phyloP scores from a whole-genome alignment of 2,329 filamentous ascomycete species.

The Fusarium marasasianum region DNA sequence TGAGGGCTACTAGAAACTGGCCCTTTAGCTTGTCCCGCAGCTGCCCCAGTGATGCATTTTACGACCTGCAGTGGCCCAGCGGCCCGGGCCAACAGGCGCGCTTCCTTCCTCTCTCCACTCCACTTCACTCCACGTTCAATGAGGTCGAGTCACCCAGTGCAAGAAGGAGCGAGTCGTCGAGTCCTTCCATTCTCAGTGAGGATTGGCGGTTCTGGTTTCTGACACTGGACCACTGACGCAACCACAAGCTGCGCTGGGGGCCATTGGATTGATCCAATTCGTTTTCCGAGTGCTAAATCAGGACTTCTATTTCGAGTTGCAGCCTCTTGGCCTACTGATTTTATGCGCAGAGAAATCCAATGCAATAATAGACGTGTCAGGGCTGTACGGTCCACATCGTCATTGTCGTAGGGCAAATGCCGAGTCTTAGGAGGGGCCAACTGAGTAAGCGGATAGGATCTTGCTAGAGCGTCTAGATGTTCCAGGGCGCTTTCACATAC shows the following conservation, averaged over 20 bases:
- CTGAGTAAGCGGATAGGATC: neutral
- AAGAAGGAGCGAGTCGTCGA: conserved; percentile 24
- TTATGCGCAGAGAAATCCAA: conserved; percentile 13
- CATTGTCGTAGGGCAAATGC: conserved; percentile 18
- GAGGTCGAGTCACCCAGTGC: conserved; percentile 23
- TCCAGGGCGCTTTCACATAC: conserved; percentile 15
- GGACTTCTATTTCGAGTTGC: conserved; percentile 1
- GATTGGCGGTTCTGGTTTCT: conserved; percentile 17
- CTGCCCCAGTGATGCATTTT: conserved; percentile 31
- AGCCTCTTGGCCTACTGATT: conserved; percentile 8
- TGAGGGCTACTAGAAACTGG: no score
- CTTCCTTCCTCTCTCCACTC: neutral
- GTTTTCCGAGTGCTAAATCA: conserved; percentile 13
- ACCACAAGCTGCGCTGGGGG: conserved; percentile 4
- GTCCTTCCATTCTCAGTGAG: conserved; percentile 19
- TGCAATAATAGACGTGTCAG: conserved; percentile 14
- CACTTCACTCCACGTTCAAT: neutral
- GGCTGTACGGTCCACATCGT: conserved; percentile 7
- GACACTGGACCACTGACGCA: conserved; percentile 32
- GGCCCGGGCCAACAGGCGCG: conserved; percentile 20
- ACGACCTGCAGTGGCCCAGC: conserved; percentile 35
- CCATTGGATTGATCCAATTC: neutral
- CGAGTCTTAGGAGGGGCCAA: conserved; percentile 13
- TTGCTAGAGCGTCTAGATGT: conserved; percentile 11
- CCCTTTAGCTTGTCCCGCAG: no score